Evolutionary conservation across 2,329 filamentous ascomycete genomes (phyloP), one percentile per base, ranked within the genome.

Genomic region (Hysterium pulicare): DNA sequence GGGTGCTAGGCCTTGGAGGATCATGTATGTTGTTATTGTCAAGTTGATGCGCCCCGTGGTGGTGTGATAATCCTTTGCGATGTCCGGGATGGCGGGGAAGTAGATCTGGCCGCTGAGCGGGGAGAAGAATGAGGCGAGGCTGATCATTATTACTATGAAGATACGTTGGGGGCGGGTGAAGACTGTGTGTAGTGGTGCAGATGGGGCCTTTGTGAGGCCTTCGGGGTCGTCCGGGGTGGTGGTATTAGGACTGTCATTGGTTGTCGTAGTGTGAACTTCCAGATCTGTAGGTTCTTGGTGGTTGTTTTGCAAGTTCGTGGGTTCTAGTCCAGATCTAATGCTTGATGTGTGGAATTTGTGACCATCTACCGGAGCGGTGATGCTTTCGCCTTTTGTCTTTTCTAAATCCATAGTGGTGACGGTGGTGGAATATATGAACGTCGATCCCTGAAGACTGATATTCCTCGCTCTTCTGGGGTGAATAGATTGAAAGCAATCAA

Each of bases 1-100:
- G 23, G 72, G 73, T 2, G 72, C 69, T 6, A 78, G 55, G 2
- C 71, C 75, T 64, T 77, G 74, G 10, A 37, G 8, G 11, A 64
- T 57, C 34, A 73, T 46, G 42, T 74, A 75, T 1, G 63, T 69
- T 1, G 71, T 75, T 6, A 75, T 55, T 0, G 72, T 74, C 38
- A 75, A 49, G 49, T 74, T 72, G 45, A 74, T 66, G 28, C 59
- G 55, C 4, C 64, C 59, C 9, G 49, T 54, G 2, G 68, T 62
- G 3, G 71, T 67, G 10, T 61, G 42, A 13, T 71, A 48, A 17
- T 66, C 61, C 1, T 37, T 23, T 0, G 69, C 63, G 34, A 53
- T 44, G 8, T 46, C 42, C 20, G 46, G 53, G 15, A 57, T 17
- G 1, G 51, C 48, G 3, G 56, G 57, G 17, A 52, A 50, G 41